Base-by-base conservation (phyloP, 2,329 filamentous ascomycete genomes). In the Aspergillus pseudoglaucus region DNA sequence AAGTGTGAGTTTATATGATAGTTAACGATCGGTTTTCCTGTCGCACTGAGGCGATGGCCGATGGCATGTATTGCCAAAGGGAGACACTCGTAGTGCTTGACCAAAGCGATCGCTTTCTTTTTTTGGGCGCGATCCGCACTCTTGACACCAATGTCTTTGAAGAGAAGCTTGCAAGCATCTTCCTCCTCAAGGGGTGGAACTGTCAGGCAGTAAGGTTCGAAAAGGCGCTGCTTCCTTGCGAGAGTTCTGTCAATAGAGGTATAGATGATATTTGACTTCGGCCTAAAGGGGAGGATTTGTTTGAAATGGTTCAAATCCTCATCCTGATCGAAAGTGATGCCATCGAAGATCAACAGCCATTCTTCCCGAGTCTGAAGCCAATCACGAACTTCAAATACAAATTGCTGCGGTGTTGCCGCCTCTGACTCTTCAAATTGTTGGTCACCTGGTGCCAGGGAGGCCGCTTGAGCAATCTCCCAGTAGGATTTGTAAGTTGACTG, bases 281-380 rank as follows among this genome's bases (percentile, higher is more conserved):
- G 75, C 23, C 75, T 76, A 55, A 83, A 82, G 0, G 84, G 84
- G n/a, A 88, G 79, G 52, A 83, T 85, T 33, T 76, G 69, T 42
- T 74, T 69, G 20, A 87, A 67, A 6, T 68, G 61, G 44, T 72
- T 70, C 22, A 76, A 65, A 17, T 75, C 75, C 1, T 75, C 74
- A 3, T 80, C 74, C 6, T 75, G 70, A 43, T 81, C 78, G 50
- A 85, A 84, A 35, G 76, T 78, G 22, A 87, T 75, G 1, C 83
- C 84, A 53, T 88, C 84, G 35, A 87, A 76, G 1, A 87, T 73
- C 23, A 88, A 63, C 1, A 88, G 70, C 84, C 84, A 88, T 6
- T 80, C 74, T n/a, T 80, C 71, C 17, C 76, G 77, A 17, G 67
- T 67, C 52, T 80, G 79, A 39, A 88, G 74, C 83, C 84, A 87